These are phyloP conservation scores for Aspergillus transmontanensis DNA, from an alignment of 2,329 filamentous ascomycete species.

Conservation along the genomic window DNA sequence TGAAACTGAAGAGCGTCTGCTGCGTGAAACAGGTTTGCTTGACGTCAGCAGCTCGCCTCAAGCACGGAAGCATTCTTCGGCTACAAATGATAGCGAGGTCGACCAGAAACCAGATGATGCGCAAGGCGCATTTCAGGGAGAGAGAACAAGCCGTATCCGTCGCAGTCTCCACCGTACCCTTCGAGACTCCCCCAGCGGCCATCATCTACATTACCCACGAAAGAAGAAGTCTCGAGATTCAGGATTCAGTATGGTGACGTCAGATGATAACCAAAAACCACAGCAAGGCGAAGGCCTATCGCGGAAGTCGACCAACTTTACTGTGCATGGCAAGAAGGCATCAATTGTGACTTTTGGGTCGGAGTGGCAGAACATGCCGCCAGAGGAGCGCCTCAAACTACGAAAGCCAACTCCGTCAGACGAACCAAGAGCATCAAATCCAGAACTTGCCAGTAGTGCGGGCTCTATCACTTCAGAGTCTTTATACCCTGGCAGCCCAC, in stretches of 20 bases:
- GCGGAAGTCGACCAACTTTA: slow-evolving; percentile 84
- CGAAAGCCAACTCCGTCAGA: slow-evolving; percentile 53
- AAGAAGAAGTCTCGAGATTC: slow-evolving; percentile 78
- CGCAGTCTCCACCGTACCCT: slow-evolving; percentile 88
- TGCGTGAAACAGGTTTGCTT: slow-evolving; percentile 69
- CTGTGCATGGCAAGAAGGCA: slow-evolving; percentile 96
- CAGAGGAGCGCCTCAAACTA: slow-evolving; percentile 71
- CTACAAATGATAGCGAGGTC: slow-evolving; percentile 46
- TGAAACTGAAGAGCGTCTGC: slow-evolving; percentile 67
- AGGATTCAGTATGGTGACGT: slow-evolving; percentile 58
- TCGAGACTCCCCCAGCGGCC: slow-evolving; percentile 72
- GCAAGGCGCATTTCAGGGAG: slow-evolving; percentile 47
- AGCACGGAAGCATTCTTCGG: slow-evolving; percentile 42
- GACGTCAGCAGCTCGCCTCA: slow-evolving; percentile 51
- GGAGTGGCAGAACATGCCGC: slow-evolving; percentile 79
- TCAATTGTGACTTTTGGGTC: slow-evolving; percentile 94
- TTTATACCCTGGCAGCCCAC: slow-evolving; percentile 52
- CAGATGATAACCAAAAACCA: slow-evolving; percentile 51
- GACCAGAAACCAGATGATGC: slow-evolving; percentile 44
- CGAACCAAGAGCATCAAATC: slow-evolving; percentile 39
- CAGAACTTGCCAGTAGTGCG: slow-evolving; percentile 28
- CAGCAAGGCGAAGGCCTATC: slow-evolving; percentile 68
- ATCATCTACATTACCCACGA: slow-evolving; percentile 62
- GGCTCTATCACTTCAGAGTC: slow-evolving; percentile 31
- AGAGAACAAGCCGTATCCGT: slow-evolving; percentile 67